A percentile compares a stretch with the other conserved stretches of the same genome.
phyloP scores from a whole-genome alignment of 2,329 filamentous ascomycete genomes.

The Aureobasidium sp. region DNA sequence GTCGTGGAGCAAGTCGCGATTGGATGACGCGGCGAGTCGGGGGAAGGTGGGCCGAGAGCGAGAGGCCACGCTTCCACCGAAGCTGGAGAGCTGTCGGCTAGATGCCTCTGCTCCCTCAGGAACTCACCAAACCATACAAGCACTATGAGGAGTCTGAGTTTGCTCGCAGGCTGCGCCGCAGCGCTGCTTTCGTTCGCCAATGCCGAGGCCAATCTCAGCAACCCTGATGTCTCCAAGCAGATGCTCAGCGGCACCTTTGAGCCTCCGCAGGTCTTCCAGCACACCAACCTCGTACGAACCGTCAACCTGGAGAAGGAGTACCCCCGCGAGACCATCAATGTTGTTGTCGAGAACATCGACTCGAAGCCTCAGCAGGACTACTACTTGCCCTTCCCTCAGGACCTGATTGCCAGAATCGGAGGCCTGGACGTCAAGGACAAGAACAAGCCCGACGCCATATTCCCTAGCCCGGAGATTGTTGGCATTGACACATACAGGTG shows the following conservation, averaged over 20 bases:
- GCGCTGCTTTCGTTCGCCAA: slow-evolving; percentile 52
- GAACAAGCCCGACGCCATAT: slow-evolving; percentile 65
- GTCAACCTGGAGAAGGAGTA: slow-evolving; percentile 93
- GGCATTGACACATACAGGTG: slow-evolving; percentile 52
- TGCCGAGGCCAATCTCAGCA: slow-evolving; percentile 52
- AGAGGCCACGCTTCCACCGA: slow-evolving; percentile 17
- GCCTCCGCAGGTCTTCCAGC: slow-evolving; percentile 87
- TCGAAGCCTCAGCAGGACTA: slow-evolving; percentile 77
- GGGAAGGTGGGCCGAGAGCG: slow-evolving; percentile 17
- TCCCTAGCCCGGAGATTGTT: slow-evolving; percentile 58
- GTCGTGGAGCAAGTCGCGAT: not conserved
- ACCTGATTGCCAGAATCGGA: slow-evolving; percentile 69
- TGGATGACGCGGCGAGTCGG: slow-evolving; percentile 12
- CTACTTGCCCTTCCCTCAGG: slow-evolving; percentile 76
- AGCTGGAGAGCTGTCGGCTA: slow-evolving; percentile 9
- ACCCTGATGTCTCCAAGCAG: slow-evolving; percentile 48
- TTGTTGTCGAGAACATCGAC: slow-evolving; percentile 85
- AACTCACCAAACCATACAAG: slow-evolving; percentile 5
- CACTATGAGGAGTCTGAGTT: slow-evolving; percentile 35
- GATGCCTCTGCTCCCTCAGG: not conserved
- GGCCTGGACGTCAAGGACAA: slow-evolving; percentile 89
- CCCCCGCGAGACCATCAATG: slow-evolving; percentile 82
- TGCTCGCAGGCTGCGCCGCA: slow-evolving; percentile 39
- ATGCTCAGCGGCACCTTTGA: slow-evolving; percentile 55
- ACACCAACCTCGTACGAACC: slow-evolving; percentile 81